These are phyloP conservation scores for Pezicula carpinea DNA, from an alignment of 2,329 filamentous ascomycete species.

Conservation along the genomic window DNA sequence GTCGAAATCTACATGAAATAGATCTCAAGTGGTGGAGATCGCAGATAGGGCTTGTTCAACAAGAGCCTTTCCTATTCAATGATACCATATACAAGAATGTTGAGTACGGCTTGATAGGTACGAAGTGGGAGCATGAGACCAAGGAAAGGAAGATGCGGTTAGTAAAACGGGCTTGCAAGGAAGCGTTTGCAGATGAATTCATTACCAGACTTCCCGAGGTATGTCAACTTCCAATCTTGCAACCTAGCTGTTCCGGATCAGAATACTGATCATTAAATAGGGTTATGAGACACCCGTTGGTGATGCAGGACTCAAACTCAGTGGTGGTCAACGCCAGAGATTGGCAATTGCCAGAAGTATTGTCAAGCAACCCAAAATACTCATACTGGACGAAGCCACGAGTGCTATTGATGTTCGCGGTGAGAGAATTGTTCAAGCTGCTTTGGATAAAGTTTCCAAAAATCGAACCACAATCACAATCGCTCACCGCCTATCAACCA, in stretches of 20 bases:
- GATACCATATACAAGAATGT: conserved; percentile 34
- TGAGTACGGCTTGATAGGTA: conserved; percentile 16
- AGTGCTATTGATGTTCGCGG: conserved; percentile 35
- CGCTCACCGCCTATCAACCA: conserved; percentile 65
- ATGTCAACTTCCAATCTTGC: conserved; percentile 35
- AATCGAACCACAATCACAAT: conserved; percentile 59
- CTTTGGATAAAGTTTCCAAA: conserved; percentile 48
- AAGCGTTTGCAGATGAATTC: conserved; percentile 54
- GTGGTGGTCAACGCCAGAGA: conserved; percentile 74
- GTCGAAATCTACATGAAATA: conserved; percentile 12
- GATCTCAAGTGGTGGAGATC: conserved; percentile 36
- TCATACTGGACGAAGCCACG: conserved; percentile 69
- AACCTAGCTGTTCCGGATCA: neutral
- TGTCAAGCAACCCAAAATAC: conserved; percentile 61
- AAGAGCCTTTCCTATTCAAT: conserved; percentile 48
- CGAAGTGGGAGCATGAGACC: conserved; percentile 13
- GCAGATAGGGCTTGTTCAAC: conserved; percentile 48
- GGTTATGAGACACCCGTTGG: conserved; percentile 70
- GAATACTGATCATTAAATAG: conserved; percentile 32
- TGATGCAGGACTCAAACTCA: conserved; percentile 70
- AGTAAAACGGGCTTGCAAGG: conserved; percentile 41
- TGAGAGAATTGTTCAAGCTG: conserved; percentile 47
- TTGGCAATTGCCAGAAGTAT: conserved; percentile 69
- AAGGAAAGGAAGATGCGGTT: conserved; percentile 11
- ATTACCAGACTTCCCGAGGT: conserved; percentile 48